Percentiles rank a stretch among this genome's conserved stretches.
phyloP scores from a whole-genome alignment of 345 rosid species.

The Salix caprea region DNA sequence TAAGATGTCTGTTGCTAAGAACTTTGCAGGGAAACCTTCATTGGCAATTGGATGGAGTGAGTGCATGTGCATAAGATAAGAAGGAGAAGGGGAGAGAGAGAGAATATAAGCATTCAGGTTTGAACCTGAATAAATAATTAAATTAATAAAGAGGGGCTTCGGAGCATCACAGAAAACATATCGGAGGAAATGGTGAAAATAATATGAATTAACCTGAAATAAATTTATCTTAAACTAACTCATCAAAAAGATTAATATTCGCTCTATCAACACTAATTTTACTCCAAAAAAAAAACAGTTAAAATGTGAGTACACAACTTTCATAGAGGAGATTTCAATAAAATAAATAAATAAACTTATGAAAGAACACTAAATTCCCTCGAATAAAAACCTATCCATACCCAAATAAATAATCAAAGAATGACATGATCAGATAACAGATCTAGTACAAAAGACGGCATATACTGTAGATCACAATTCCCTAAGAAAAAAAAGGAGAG shows the following conservation, averaged over 20 bases:
- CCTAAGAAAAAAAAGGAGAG: not conserved
- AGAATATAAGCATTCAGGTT: not conserved
- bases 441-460: not conserved
- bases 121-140: too few relatives aligned
- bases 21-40: not conserved
- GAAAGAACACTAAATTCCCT: not conserved
- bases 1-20: not conserved
- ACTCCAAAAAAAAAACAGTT: not conserved
- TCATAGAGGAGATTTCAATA: not conserved
- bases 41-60: too few relatives aligned
- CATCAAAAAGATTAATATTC: not conserved
- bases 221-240: too few relatives aligned
- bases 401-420: not conserved
- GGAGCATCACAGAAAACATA: not conserved
- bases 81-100: too few relatives aligned
- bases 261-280: not conserved
- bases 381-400: not conserved
- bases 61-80: not conserved
- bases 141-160: not conserved
- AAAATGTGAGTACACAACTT: not conserved
- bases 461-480: not conserved
- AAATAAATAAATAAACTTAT: too few relatives aligned
- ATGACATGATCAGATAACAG: not conserved
- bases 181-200: not conserved
- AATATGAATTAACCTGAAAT: too few relatives aligned